phyloP scores from a whole-genome alignment of 495 filamentous ascomycete genomes.

The Cercophora sp. region DNA sequence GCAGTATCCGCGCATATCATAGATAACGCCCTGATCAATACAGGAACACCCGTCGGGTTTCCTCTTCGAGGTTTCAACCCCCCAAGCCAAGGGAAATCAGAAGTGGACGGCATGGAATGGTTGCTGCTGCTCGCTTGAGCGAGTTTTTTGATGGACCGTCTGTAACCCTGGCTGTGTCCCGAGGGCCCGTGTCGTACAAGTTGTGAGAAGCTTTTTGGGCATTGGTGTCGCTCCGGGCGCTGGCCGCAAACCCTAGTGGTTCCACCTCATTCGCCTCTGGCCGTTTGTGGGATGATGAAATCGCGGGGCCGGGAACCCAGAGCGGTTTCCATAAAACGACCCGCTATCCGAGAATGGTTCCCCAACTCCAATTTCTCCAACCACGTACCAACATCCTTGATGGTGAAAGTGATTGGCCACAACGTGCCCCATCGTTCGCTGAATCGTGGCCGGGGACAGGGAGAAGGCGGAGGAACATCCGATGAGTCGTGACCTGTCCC shows the following conservation, averaged over 20 bases:
- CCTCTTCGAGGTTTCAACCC: constrained; percentile 8
- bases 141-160: too few relatives aligned
- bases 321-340: constrained; percentile 18
- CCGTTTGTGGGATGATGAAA: constrained; percentile 3
- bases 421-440: not conserved
- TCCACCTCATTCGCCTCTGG: constrained; percentile 16
- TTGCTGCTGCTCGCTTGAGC: not conserved
- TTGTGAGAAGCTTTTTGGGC: too few relatives aligned
- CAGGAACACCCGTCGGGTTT: constrained; percentile 9
- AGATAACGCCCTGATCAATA: constrained; percentile 8
- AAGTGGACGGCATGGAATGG: not conserved
- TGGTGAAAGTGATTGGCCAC: not conserved
- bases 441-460: not conserved
- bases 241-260: constrained; percentile 14
- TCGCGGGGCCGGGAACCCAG: constrained; percentile 16
- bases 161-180: too few relatives aligned
- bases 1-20: too few relatives aligned
- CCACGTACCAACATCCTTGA: not conserved
- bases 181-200: too few relatives aligned
- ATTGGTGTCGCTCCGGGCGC: not conserved
- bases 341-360: constrained; percentile 12
- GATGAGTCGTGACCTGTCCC: not conserved
- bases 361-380: constrained; percentile 24
- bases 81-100: too few relatives aligned
- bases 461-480: not conserved